Conservation (phyloP, 345 rosid species). For the Noccaea caerulescens region DNA sequence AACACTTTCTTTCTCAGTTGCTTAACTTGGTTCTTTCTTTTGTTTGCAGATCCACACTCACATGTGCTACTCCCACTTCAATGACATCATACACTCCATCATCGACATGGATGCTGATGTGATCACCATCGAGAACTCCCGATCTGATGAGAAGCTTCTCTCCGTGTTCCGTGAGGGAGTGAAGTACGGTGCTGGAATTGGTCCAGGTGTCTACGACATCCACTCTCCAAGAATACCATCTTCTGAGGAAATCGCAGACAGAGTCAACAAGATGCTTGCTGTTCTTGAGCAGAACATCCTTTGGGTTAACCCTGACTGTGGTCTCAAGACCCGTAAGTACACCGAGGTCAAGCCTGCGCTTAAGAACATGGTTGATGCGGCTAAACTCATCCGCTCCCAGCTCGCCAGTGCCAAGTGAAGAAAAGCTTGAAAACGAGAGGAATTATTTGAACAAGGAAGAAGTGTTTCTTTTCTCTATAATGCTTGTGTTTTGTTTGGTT, state of each 20-base stretch:
- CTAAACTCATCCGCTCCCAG: constrained; percentile 88
- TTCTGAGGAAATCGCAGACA: constrained; percentile 89
- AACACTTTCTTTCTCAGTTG: background rate
- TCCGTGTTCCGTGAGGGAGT: constrained; percentile 99
- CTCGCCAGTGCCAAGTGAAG: constrained; percentile 91
- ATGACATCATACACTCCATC: constrained; percentile 96
- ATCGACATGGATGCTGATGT: constrained; percentile 99
- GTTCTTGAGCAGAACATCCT: constrained; percentile 91
- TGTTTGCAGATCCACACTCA: constrained; percentile 91
- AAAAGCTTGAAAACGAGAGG: constrained; percentile 6
- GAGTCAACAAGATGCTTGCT: constrained; percentile 98
- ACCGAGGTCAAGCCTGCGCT: constrained; percentile 89
- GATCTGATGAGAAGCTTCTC: constrained; percentile 96
- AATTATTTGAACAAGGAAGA: constrained; percentile 14
- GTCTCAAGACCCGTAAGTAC: constrained; percentile 97
- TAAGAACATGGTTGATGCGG: constrained; percentile 89
- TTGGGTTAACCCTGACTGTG: constrained; percentile 99
- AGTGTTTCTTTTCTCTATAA: constrained; percentile 5
- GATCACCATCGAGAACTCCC: constrained; percentile 99
- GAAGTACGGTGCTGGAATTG: constrained; percentile 96
- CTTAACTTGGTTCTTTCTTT: background rate
- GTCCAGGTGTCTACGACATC: constrained; percentile 97
- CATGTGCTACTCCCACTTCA: constrained; percentile 99
- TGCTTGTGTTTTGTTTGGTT: constrained; percentile 42
- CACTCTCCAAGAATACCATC: constrained; percentile 99